Conservation (phyloP, 257 asterid species). For the Nicotiana tomentosiformis region DNA sequence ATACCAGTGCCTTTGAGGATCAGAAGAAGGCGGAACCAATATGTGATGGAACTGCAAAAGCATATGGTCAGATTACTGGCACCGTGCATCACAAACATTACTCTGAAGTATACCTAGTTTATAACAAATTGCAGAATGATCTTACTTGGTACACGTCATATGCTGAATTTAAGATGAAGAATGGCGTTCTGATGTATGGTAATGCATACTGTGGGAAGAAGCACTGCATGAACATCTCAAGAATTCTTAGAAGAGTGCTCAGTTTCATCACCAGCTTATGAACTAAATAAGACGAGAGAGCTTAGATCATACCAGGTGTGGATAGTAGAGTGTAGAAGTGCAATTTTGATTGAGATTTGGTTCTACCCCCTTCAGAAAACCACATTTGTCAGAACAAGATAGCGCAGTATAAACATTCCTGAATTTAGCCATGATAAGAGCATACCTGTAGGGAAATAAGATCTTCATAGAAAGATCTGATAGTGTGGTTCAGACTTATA, state of each 20-base stretch:
- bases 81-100: conserved; percentile 6
- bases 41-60: conserved; percentile 62
- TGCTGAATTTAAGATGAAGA: conserved; percentile 84
- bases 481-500: conserved; percentile 58
- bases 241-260: conserved; percentile 2
- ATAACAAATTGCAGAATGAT: background rate
- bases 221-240: conserved; percentile 52
- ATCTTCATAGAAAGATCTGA: conserved; percentile 55
- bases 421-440: background rate
- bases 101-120: background rate
- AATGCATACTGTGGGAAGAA: conserved; percentile 87
- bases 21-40: conserved; percentile 86
- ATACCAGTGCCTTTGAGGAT: conserved; percentile 85
- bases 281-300: background rate
- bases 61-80: conserved; percentile 2
- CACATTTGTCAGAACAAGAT: background rate
- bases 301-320: conserved; percentile 44
- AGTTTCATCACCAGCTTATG: background rate
- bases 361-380: conserved; percentile 48
- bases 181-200: conserved; percentile 62
- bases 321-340: conserved; percentile 42
- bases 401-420: background rate
- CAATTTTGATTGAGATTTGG: conserved; percentile 61
- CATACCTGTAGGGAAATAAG: conserved; percentile 67
- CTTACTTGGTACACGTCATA: conserved; percentile 91